Percentiles rank a stretch among this genome's conserved stretches.
phyloP scores from a whole-genome alignment of 148 eudicot genomes.

The Rhododendron griersonianum region DNA sequence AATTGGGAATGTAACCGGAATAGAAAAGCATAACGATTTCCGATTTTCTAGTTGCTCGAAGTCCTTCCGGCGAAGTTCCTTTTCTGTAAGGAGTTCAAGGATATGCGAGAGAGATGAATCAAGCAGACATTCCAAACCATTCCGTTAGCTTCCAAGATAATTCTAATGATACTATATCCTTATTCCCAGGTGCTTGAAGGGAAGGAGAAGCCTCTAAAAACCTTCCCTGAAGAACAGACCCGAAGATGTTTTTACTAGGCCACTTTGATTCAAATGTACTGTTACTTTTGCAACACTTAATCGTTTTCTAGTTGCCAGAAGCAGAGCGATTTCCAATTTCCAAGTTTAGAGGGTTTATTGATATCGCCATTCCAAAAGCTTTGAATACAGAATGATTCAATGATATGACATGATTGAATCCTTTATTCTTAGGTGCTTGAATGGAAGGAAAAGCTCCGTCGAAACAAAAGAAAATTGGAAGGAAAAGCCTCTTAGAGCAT shows the following conservation, averaged over 20 bases:
- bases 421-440: not conserved
- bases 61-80: not conserved
- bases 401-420: not conserved
- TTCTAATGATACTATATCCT: not conserved
- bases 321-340: not conserved
- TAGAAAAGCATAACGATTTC: not conserved
- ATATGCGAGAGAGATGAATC: not conserved
- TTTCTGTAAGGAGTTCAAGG: not conserved
- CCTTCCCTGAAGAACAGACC: not conserved
- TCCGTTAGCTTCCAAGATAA: not conserved
- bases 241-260: not conserved
- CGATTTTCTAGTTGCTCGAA: not conserved
- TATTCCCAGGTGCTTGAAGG: not conserved
- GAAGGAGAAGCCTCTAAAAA: not conserved
- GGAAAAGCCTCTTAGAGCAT: too few relatives aligned
- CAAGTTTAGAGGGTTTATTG: not conserved
- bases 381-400: not conserved
- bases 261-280: not conserved
- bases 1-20: not conserved
- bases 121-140: not conserved
- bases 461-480: not conserved
- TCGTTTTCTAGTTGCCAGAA: not conserved
- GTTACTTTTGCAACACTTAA: not conserved
- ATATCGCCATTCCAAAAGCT: not conserved
- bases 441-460: not conserved